phyloP scores from a whole-genome alignment of 2,329 filamentous ascomycete genomes.

The Penicillium sp. region DNA sequence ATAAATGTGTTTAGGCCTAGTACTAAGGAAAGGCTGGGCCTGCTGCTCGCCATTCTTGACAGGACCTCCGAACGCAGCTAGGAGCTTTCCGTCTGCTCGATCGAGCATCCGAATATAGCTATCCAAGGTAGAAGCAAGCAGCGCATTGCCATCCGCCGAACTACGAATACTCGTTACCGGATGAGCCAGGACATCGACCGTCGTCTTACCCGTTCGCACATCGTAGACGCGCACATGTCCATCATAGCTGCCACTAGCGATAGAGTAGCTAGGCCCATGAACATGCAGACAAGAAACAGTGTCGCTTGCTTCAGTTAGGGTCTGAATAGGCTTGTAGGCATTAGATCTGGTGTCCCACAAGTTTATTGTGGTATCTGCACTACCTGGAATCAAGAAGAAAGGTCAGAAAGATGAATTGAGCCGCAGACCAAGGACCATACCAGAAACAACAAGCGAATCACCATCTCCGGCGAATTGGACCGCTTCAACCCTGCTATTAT shows the following conservation, averaged over 20 bases:
- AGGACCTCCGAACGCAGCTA: conserved; percentile 65
- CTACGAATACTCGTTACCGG: conserved; percentile 73
- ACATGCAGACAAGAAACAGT: conserved; percentile 43
- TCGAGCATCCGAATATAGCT: conserved; percentile 78
- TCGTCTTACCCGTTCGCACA: conserved; percentile 68
- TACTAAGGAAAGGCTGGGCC: conserved; percentile 22
- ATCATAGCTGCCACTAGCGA: conserved; percentile 79
- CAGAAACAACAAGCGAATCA: conserved; percentile 69
- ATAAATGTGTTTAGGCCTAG: conserved; percentile 29
- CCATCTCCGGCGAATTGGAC: conserved; percentile 75
- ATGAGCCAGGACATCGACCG: conserved; percentile 65
- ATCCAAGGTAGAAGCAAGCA: conserved; percentile 75
- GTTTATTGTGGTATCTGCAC: conserved; percentile 44
- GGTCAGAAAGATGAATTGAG: neutral
- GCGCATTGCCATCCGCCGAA: conserved; percentile 68
- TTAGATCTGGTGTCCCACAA: conserved; percentile 44
- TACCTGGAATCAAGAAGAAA: conserved; percentile 28
- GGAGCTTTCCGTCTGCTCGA: conserved; percentile 66
- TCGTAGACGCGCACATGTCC: conserved; percentile 81
- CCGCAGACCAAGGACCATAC: conserved; percentile 19
- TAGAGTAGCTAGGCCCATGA: conserved; percentile 43
- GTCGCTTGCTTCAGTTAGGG: conserved; percentile 40
- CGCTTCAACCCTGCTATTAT: conserved; percentile 71
- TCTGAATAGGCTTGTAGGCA: conserved; percentile 43
- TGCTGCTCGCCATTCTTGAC: conserved; percentile 41